These are phyloP conservation scores for Quercus alba DNA, from an alignment of 306 rosid genomes.

Conservation along the genomic window DNA sequence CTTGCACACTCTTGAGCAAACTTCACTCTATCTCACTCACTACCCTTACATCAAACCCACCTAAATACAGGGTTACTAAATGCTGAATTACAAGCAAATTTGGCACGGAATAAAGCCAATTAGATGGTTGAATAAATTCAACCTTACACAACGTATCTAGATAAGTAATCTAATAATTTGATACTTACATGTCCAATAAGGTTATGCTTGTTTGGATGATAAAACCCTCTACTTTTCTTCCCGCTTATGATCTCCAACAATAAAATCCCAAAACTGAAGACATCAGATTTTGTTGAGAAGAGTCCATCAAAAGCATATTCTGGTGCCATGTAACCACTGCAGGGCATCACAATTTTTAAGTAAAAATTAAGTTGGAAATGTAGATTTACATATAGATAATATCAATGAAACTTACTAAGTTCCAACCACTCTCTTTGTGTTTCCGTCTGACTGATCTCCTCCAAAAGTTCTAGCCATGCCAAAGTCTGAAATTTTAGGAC, in stretches of 20 bases:
- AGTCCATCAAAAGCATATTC: constrained; percentile 50
- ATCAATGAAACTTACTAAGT: constrained; percentile 44
- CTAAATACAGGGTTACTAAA: no score
- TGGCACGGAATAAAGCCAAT: no score
- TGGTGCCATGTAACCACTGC: constrained; percentile 64
- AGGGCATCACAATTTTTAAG: background rate
- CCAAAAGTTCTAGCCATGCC: constrained; percentile 49
- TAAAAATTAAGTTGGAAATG: background rate
- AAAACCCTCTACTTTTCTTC: constrained; percentile 36
- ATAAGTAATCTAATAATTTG: background rate
- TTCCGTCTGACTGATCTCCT: constrained; percentile 37
- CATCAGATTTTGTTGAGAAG: constrained; percentile 52
- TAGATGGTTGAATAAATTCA: no score
- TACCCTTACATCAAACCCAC: no score
- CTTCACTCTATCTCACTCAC: no score
- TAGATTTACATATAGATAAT: no score
- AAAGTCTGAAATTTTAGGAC: constrained; percentile 66
- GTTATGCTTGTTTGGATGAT: constrained; percentile 24
- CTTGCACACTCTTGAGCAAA: no score
- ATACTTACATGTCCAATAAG: constrained; percentile 56
- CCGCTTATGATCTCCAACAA: constrained; percentile 49
- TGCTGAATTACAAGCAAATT: no score
- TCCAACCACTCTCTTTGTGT: constrained; percentile 47
- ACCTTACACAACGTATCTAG: no score
- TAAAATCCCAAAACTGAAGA: constrained; percentile 57